Percentiles rank a stretch among this genome's conserved stretches.
phyloP scores from a whole-genome alignment of 768 basidiomycete species.

The Hygrocybe coccinea region DNA sequence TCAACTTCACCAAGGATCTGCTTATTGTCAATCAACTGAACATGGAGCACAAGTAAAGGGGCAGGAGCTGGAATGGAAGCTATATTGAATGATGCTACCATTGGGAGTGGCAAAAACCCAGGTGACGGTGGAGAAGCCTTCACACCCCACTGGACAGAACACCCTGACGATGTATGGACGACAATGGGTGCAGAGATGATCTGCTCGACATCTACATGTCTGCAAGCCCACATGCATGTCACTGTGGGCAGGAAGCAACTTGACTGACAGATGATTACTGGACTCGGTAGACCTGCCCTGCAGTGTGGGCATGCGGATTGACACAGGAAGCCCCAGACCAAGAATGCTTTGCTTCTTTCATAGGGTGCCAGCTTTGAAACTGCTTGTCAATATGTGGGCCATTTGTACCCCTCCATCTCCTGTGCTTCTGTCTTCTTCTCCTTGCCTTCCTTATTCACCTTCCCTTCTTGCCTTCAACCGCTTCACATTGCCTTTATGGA shows the following conservation, averaged over 20 bases:
- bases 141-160: conserved; percentile 39
- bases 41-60: conserved; percentile 38
- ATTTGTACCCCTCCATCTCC: conserved; percentile 29
- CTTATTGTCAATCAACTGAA: conserved; percentile 43
- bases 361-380: conserved; percentile 63
- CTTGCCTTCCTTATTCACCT: conserved; percentile 24
- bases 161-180: conserved; percentile 34
- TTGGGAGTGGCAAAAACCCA: conserved; percentile 42
- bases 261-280: conserved; percentile 32
- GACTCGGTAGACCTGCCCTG: conserved; percentile 38
- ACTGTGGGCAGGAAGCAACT: conserved; percentile 12
- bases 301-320: conserved; percentile 41
- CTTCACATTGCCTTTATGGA: conserved; percentile 21
- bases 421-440: conserved; percentile 23
- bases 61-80: conserved; percentile 17
- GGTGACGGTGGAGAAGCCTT: conserved; percentile 31
- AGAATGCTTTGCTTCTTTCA: conserved; percentile 61
- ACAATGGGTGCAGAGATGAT: conserved; percentile 46
- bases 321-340: conserved; percentile 58
- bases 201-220: conserved; percentile 31
- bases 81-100: conserved; percentile 5
- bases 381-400: conserved; percentile 51
- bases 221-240: conserved; percentile 23
- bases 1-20: conserved; percentile 38
- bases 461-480: conserved; percentile 25